Evolutionary conservation across 176 grass and related monocot genomes (phyloP).

Genomic region (Phoenix dactylifera): DNA sequence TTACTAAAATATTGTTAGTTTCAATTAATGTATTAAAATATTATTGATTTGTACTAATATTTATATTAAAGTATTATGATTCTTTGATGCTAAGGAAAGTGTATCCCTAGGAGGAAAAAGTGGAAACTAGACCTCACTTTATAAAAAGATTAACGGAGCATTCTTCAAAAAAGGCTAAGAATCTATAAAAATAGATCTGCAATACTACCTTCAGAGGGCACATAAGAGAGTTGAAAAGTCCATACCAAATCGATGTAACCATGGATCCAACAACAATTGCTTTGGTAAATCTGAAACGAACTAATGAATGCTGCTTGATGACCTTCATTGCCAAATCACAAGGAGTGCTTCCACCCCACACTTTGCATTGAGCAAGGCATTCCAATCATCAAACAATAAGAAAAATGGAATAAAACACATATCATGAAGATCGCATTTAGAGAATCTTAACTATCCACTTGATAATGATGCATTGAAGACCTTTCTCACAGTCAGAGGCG

Average conservation of each 20-base stretch:
- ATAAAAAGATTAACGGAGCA: no score
- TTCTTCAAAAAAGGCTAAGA: no score
- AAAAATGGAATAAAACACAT: slow-evolving; percentile 88
- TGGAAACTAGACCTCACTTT: no score
- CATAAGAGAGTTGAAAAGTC: slow-evolving; percentile 86
- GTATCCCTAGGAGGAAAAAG: no score
- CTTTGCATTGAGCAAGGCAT: slow-evolving; percentile 52
- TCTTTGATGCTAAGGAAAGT: no score
- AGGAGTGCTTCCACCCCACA: slow-evolving; percentile 88
- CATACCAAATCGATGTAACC: slow-evolving; percentile 71
- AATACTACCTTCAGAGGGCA: no score
- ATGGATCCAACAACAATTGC: slow-evolving; percentile 75
- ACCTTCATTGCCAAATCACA: slow-evolving; percentile 62
- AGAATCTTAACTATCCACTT: slow-evolving; percentile 91
- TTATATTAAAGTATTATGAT: no score
- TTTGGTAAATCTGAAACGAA: slow-evolving; percentile 84
- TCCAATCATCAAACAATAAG: slow-evolving; percentile 89
- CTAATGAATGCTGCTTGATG: slow-evolving; percentile 67
- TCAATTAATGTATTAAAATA: no score
- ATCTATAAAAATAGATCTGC: no score
- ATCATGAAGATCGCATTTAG: slow-evolving; percentile 83
- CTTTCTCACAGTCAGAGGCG: slow-evolving; percentile 81
- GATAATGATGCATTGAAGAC: slow-evolving; percentile 71
- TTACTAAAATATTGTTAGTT: no score
- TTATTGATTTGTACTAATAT: no score